Conservation (phyloP, 2,329 filamentous ascomycete species). For the Neopestalotiopsis rosae region DNA sequence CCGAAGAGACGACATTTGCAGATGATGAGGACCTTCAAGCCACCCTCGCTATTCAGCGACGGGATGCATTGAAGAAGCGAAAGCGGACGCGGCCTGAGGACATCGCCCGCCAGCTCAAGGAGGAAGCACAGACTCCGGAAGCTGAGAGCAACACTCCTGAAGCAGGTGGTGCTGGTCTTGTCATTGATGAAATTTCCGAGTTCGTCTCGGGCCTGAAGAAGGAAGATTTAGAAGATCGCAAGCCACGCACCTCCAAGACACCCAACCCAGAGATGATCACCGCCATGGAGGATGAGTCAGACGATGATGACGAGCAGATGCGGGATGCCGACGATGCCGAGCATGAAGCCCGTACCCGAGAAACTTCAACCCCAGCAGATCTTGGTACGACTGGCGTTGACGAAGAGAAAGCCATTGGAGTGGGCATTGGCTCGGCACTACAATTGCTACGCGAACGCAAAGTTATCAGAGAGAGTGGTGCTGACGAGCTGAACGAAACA, state of each 20-base stretch:
- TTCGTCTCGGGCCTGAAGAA: constrained; percentile 88
- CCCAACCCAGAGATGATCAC: constrained; percentile 44
- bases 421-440: constrained; percentile 82
- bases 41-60: constrained; percentile 81
- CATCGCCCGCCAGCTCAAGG: constrained; percentile 78
- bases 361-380: constrained; percentile 46
- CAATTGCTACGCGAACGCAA: constrained; percentile 85
- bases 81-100: constrained; percentile 88
- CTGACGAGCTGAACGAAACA: constrained; percentile 67
- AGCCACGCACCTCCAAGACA: constrained; percentile 50
- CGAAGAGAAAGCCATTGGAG: constrained; percentile 79
- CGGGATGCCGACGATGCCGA: constrained; percentile 55
- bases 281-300: constrained; percentile 50
- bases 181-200: constrained; percentile 96
- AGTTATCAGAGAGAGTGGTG: constrained; percentile 70
- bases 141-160: constrained; percentile 51
- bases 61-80: constrained; percentile 86
- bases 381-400: constrained; percentile 77
- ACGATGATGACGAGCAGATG: constrained; percentile 52
- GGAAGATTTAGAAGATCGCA: constrained; percentile 60
- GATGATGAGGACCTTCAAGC: constrained; percentile 95
- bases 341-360: constrained; percentile 51
- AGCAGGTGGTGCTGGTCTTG: constrained; percentile 62
- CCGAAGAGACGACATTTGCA: constrained; percentile 72
- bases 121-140: constrained; percentile 61